These are phyloP conservation scores for Penicillium steckii DNA, from an alignment of 495 filamentous ascomycete species.

Conservation along the genomic window DNA sequence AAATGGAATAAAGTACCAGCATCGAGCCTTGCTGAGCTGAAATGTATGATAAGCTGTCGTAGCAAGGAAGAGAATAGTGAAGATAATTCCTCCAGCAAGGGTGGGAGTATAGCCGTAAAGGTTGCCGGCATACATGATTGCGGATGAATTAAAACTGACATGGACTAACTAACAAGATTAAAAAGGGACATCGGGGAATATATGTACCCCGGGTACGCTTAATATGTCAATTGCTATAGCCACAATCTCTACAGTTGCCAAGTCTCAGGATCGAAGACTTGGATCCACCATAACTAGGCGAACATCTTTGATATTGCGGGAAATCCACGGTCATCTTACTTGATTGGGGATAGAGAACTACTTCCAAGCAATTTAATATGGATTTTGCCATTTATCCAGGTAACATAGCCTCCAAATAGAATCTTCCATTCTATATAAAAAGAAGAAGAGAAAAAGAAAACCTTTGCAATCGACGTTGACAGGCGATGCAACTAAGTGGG, in stretches of 20 bases:
- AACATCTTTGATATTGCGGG: neutral
- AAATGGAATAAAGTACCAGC: slow-evolving; percentile 31
- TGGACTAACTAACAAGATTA: neutral
- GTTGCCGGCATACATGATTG: slow-evolving; percentile 8
- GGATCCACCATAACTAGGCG: slow-evolving; percentile 4
- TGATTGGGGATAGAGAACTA: neutral
- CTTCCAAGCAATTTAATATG: no score
- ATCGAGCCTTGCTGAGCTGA: slow-evolving; percentile 22
- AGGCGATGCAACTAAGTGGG: slow-evolving; percentile 2
- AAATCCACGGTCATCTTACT: neutral
- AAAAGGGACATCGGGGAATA: neutral
- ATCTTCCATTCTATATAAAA: neutral
- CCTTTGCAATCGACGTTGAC: neutral
- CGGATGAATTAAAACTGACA: slow-evolving; percentile 12
- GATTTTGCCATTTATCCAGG: neutral
- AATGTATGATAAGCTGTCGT: slow-evolving; percentile 16
- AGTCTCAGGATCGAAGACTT: neutral
- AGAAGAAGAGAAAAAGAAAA: neutral
- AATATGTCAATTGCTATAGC: neutral
- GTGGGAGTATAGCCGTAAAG: slow-evolving; percentile 29
- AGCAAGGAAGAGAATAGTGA: slow-evolving; percentile 19
- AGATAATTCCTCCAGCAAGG: slow-evolving; percentile 20
- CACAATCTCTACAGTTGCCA: neutral
- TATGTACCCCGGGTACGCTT: neutral
- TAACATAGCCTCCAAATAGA: neutral